Evolutionary conservation across 192 early-diverging fungal genomes (phyloP).

Genomic region (Jimgerdemannia lactiflua): DNA sequence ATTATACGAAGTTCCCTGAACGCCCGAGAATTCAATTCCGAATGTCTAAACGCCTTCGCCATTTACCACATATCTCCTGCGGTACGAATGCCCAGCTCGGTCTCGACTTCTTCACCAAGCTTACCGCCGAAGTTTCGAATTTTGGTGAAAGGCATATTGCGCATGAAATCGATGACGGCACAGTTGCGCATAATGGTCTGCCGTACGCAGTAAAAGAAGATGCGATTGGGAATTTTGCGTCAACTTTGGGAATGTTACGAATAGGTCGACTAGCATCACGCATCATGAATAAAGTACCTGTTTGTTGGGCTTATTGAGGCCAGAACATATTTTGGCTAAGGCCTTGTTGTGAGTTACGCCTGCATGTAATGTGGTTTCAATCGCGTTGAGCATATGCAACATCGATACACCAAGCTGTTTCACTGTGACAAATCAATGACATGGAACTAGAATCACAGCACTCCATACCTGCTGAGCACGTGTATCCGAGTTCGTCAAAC

Average conservation of each 20-base stretch:
- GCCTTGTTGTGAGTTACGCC: conserved; percentile 86
- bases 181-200: conserved; percentile 69
- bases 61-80: conserved; percentile 55
- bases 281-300: conserved; percentile 44
- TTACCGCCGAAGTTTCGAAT: conserved; percentile 89
- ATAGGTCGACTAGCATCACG: neutral
- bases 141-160: conserved; percentile 62
- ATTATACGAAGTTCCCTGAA: too few species aligned
- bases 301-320: conserved; percentile 81
- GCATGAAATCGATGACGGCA: conserved; percentile 58
- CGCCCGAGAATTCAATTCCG: too few species aligned
- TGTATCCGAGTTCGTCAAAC: conserved; percentile 68
- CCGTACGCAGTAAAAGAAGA: neutral
- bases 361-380: neutral
- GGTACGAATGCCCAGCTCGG: conserved; percentile 51
- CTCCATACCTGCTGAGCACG: conserved; percentile 65
- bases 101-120: conserved; percentile 69
- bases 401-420: neutral
- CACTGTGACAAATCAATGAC: too few species aligned
- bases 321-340: conserved; percentile 83
- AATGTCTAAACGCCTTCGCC: neutral
- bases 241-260: too few species aligned
- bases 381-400: neutral
- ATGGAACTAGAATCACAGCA: neutral
- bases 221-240: neutral